Percentiles rank a stretch among this genome's conserved stretches.
Conservation (phyloP, 2,329 filamentous ascomycete genomes). For the Scedosporium aurantiacum region DNA sequence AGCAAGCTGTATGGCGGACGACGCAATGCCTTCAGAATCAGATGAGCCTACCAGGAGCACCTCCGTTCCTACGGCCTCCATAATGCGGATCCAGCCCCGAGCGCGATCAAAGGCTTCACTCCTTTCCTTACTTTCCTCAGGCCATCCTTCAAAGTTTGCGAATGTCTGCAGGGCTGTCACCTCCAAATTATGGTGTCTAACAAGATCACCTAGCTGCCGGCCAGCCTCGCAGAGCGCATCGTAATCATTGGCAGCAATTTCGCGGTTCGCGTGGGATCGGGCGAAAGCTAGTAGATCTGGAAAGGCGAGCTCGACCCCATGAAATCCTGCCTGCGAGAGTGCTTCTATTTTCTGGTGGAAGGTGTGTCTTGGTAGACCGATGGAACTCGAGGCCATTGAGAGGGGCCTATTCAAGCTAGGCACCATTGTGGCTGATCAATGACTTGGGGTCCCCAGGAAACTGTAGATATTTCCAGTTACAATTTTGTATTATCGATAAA, state of each 20-base stretch:
- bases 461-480: too few species aligned
- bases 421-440: slow-evolving; percentile 3
- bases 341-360: slow-evolving; percentile 50
- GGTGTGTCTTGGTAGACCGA: slow-evolving; percentile 24
- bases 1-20: slow-evolving; percentile 39
- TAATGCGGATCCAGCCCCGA: slow-evolving; percentile 57
- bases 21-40: slow-evolving; percentile 47
- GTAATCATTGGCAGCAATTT: slow-evolving; percentile 48
- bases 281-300: slow-evolving; percentile 59
- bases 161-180: slow-evolving; percentile 69
- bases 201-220: slow-evolving; percentile 40
- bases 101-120: slow-evolving; percentile 53
- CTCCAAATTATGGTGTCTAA: slow-evolving; percentile 39
- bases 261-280: slow-evolving; percentile 32
- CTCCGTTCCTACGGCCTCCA: slow-evolving; percentile 58
- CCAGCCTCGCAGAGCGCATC: slow-evolving; percentile 44
- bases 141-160: slow-evolving; percentile 67
- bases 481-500: too few species aligned
- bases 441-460: neutral
- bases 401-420: slow-evolving; percentile 20
- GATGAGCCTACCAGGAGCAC: slow-evolving; percentile 58
- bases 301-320: slow-evolving; percentile 63
- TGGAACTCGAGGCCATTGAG: slow-evolving; percentile 43
- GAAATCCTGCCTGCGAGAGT: slow-evolving; percentile 54
- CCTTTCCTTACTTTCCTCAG: slow-evolving; percentile 42